Percentiles rank a stretch among this genome's conserved stretches.
Conservation (phyloP, 139 green algal species). For the Tetraselmis striata region DNA sequence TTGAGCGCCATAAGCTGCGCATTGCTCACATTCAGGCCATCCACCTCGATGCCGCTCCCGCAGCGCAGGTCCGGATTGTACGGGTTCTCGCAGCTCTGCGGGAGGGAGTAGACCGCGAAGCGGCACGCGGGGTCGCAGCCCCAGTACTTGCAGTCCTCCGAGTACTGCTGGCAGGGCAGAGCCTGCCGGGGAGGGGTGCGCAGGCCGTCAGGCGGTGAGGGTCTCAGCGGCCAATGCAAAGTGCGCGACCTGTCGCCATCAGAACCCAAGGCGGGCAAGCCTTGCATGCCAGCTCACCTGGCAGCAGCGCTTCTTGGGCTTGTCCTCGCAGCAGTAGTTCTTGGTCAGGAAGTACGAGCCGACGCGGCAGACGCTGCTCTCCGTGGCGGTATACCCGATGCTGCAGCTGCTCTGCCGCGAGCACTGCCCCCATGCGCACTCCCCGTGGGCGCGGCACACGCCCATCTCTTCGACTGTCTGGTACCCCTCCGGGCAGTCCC, state of each 20-base stretch:
- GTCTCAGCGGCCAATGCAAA: background rate
- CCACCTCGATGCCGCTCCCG: background rate
- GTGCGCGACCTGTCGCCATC: too few species aligned
- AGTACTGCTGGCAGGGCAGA: background rate
- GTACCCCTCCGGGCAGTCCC: background rate
- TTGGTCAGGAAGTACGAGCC: background rate
- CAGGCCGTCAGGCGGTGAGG: background rate
- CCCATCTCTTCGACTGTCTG: background rate
- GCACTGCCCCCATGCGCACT: background rate
- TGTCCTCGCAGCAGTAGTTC: background rate
- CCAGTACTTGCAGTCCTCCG: background rate
- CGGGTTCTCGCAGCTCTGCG: background rate
- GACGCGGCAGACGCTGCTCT: background rate
- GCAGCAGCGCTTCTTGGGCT: background rate
- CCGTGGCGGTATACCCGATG: background rate
- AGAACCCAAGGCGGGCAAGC: too few species aligned
- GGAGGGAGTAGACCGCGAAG: background rate
- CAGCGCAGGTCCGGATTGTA: background rate
- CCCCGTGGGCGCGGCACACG: background rate
- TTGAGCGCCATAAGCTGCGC: background rate
- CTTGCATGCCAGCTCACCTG: background rate
- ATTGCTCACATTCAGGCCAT: background rate
- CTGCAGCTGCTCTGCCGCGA: background rate
- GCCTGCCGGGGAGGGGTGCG: background rate
- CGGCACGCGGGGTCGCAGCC: background rate